These are phyloP conservation scores for Amanita molliuscula DNA, from an alignment of 768 basidiomycete genomes.

Conservation along the genomic window DNA sequence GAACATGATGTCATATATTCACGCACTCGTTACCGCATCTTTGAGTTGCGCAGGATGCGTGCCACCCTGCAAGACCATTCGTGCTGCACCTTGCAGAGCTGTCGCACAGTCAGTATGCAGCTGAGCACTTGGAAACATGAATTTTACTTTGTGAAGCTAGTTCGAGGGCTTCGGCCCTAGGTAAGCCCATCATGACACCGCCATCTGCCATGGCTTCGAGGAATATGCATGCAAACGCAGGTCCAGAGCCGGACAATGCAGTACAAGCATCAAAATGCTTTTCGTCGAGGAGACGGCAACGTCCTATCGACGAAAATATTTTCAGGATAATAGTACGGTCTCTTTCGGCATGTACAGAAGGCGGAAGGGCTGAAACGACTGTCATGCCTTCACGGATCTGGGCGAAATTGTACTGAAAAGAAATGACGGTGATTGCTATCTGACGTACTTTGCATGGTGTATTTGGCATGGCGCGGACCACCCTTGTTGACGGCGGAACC, in stretches of 20 bases:
- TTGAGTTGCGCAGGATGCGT: conserved; percentile 94
- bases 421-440: not conserved
- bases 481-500: conserved; percentile 69
- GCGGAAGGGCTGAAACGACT: conserved; percentile 67
- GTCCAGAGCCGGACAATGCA: conserved; percentile 90
- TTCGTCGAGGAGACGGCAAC: conserved; percentile 93
- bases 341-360: conserved; percentile 38
- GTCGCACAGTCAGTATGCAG: conserved; percentile 8
- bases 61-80: conserved; percentile 87
- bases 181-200: conserved; percentile 99
- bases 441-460: conserved; percentile 81
- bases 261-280: conserved; percentile 99
- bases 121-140: not conserved
- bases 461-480: conserved; percentile 97
- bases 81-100: conserved; percentile 94
- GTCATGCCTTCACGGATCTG: conserved; percentile 99
- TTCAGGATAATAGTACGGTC: conserved; percentile 72
- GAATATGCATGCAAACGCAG: conserved; percentile 94
- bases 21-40: conserved; percentile 92
- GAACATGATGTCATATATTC: not conserved
- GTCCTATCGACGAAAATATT: conserved; percentile 95
- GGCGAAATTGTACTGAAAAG: not conserved
- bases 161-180: conserved; percentile 87
- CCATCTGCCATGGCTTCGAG: conserved; percentile 99
- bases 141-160: conserved; percentile 86